A percentile compares a stretch with the other conserved stretches of the same genome.
Evolutionary conservation across 441 rosid species (phyloP).

Genomic region (Gossypium aridum): DNA sequence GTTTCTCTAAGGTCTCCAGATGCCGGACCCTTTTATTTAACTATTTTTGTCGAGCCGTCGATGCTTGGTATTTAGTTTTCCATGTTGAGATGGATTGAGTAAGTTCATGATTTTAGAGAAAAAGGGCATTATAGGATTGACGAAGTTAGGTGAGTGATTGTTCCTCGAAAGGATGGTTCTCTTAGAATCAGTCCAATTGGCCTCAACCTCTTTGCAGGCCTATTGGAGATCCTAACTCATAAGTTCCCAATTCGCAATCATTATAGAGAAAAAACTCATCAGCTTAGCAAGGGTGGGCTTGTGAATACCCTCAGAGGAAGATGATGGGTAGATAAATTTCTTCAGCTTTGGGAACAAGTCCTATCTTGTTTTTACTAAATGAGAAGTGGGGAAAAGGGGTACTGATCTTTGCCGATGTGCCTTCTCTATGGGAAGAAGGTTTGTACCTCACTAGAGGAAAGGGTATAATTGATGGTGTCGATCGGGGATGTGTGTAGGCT

Average conservation of each 20-base stretch:
- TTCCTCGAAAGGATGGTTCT: not conserved
- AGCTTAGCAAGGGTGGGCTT: not conserved
- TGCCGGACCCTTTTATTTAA: not conserved
- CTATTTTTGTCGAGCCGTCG: not conserved
- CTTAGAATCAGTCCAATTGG: not conserved
- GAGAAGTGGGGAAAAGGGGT: not conserved
- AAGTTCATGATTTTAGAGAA: not conserved
- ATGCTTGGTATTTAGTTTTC: not conserved
- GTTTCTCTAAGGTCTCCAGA: not conserved
- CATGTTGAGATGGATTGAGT: not conserved
- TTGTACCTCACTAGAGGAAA: not conserved
- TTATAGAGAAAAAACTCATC: not conserved
- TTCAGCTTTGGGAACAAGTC: not conserved
- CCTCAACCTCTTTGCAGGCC: not conserved
- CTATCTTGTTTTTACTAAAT: not conserved
- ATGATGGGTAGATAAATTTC: not conserved
- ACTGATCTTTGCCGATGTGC: not conserved
- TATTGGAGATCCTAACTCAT: not conserved
- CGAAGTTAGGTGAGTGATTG: not conserved
- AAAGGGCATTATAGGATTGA: not conserved
- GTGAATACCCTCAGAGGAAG: not conserved
- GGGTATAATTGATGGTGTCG: not conserved
- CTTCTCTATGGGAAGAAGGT: not conserved
- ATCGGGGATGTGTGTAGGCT: not conserved
- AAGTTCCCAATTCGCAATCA: not conserved